Percentiles rank a stretch among this genome's conserved stretches.
Evolutionary conservation across 2,329 filamentous ascomycete species (phyloP).

Genomic region (Helotiales sp.): DNA sequence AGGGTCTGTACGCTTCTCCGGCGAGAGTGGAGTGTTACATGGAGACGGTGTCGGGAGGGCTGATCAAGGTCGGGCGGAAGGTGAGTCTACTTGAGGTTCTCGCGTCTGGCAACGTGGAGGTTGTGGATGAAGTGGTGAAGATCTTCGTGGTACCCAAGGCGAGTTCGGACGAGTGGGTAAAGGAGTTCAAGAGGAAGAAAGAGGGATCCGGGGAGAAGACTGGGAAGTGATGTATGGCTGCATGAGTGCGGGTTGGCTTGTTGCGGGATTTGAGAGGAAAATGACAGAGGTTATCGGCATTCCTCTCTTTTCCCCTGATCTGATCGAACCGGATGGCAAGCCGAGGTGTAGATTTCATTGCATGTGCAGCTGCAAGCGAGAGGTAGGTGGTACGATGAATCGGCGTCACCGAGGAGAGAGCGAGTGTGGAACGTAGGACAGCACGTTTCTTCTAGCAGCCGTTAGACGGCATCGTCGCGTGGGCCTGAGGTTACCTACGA

Average conservation of each 20-base stretch:
- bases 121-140: constrained; percentile 81
- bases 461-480: too few relatives aligned
- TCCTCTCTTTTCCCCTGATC: too few relatives aligned
- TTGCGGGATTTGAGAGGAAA: not conserved
- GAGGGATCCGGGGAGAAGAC: constrained; percentile 47
- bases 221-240: not conserved
- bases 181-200: constrained; percentile 79
- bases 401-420: too few relatives aligned
- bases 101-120: constrained; percentile 73
- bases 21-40: constrained; percentile 81
- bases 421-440: too few relatives aligned
- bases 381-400: too few relatives aligned
- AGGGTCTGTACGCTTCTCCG: constrained; percentile 64
- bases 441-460: too few relatives aligned
- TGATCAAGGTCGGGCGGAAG: constrained; percentile 90
- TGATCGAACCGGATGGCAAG: too few relatives aligned
- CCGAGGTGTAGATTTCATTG: too few relatives aligned
- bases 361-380: too few relatives aligned
- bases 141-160: constrained; percentile 78
- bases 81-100: constrained; percentile 74
- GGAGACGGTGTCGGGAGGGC: constrained; percentile 75
- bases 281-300: too few relatives aligned
- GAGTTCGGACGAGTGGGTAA: constrained; percentile 73
- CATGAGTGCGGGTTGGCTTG: not conserved
- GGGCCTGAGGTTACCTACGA: too few relatives aligned